Evolutionary conservation across 371 early-diverging fungal genomes (phyloP).

Genomic region (Catenaria anguillulae): DNA sequence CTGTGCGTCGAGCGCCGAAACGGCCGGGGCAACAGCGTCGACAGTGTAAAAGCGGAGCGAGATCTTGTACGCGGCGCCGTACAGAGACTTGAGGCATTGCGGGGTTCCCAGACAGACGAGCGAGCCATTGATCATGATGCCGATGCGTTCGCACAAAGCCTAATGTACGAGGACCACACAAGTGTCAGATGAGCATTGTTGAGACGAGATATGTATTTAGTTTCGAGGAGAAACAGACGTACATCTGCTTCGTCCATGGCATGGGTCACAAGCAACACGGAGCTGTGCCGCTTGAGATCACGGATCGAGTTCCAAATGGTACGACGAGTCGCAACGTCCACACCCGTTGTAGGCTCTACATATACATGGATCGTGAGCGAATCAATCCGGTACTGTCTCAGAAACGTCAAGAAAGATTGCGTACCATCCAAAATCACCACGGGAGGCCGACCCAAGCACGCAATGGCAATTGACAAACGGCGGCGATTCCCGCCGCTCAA

Average conservation of each 20-base stretch:
- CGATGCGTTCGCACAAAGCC: constrained; percentile 29
- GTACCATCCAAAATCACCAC: constrained; percentile 44
- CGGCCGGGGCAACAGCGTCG: constrained; percentile 7
- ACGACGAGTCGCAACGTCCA: constrained; percentile 28
- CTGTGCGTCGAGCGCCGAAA: constrained; percentile 11
- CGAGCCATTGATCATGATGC: constrained; percentile 31
- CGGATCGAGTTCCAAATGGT: constrained; percentile 30
- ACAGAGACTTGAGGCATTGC: constrained; percentile 26
- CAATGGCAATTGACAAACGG: constrained; percentile 43
- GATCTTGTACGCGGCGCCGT: constrained; percentile 25
- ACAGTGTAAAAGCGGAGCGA: constrained; percentile 10
- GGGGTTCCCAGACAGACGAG: constrained; percentile 31
- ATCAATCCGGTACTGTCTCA: too few relatives aligned
- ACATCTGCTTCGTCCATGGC: constrained; percentile 27
- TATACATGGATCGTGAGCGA: too few relatives aligned
- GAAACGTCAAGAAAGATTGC: too few relatives aligned
- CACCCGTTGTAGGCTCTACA: constrained; percentile 37
- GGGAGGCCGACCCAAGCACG: constrained; percentile 38
- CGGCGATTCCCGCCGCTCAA: constrained; percentile 49
- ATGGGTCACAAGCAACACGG: constrained; percentile 29
- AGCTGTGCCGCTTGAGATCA: constrained; percentile 21
- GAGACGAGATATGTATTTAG: too few relatives aligned
- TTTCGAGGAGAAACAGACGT: too few relatives aligned
- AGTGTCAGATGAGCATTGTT: too few relatives aligned
- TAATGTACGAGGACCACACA: too few relatives aligned